phyloP scores from a whole-genome alignment of 2,329 filamentous ascomycete species.

The Pseudogymnoascus sp. region DNA sequence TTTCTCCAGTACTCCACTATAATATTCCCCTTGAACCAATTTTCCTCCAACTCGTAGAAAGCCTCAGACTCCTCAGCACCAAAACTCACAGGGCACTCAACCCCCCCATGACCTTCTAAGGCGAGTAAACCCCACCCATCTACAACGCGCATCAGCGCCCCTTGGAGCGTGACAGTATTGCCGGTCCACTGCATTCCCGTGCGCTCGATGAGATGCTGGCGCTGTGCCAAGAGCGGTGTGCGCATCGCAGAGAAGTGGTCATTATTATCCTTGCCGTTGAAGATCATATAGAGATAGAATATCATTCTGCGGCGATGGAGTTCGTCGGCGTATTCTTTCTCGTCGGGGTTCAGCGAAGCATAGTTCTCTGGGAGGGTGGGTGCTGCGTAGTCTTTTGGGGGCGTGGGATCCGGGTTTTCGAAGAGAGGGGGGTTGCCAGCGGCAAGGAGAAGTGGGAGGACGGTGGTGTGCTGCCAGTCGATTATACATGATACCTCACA shows the following conservation, averaged over 20 bases:
- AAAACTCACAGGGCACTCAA: constrained; percentile 11
- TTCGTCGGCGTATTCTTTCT: constrained; percentile 20
- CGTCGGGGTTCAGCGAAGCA: constrained; percentile 17
- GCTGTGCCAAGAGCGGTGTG: constrained; percentile 20
- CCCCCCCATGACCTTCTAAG: not conserved
- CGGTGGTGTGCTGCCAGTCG: constrained; percentile 35
- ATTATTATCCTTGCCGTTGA: constrained; percentile 23
- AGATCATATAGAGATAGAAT: constrained; percentile 28
- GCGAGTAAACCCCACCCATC: constrained; percentile 21
- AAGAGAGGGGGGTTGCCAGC: constrained; percentile 34
- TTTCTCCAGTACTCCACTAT: constrained; percentile 20
- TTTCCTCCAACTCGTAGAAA: constrained; percentile 5
- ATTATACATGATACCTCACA: constrained; percentile 32
- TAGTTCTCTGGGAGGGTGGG: constrained; percentile 21
- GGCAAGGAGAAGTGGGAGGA: constrained; percentile 32
- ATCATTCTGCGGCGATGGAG: constrained; percentile 25
- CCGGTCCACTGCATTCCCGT: constrained; percentile 27
- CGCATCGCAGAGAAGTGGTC: constrained; percentile 24
- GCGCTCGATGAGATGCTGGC: constrained; percentile 21
- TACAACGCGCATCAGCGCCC: constrained; percentile 20
- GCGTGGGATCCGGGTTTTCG: constrained; percentile 31
- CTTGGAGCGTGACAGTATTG: constrained; percentile 24
- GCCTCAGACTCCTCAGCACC: constrained; percentile 11
- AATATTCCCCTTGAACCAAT: constrained; percentile 11
- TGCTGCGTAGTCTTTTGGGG: constrained; percentile 23